A percentile compares a stretch with the other conserved stretches of the same genome.
These are phyloP conservation scores for Dactylellina parvicollis DNA, from an alignment of 2,329 filamentous ascomycete genomes.

Conservation along the genomic window DNA sequence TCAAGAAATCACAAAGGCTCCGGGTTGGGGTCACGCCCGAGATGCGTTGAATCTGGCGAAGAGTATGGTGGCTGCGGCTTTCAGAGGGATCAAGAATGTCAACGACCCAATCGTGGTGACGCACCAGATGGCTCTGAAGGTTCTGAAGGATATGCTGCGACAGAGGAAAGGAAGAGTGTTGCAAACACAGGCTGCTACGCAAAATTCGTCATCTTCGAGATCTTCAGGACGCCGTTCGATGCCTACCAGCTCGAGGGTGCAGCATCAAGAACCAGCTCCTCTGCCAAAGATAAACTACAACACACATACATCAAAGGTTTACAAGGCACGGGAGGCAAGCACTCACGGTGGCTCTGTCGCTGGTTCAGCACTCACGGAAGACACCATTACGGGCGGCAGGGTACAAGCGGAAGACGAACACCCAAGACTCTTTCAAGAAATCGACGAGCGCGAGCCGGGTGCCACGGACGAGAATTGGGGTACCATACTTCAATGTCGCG, in stretches of 20 bases:
- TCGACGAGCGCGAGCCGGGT: constrained; percentile 65
- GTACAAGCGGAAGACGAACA: not conserved
- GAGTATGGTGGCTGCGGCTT: constrained; percentile 55
- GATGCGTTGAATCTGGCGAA: constrained; percentile 43
- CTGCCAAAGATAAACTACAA: constrained; percentile 22
- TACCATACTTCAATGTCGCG: not conserved
- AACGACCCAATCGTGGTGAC: constrained; percentile 67
- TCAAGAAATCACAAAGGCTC: constrained; percentile 29
- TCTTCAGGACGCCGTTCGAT: not conserved
- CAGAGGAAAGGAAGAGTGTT: constrained; percentile 14
- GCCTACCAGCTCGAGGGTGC: not conserved
- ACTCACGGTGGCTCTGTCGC: constrained; percentile 2
- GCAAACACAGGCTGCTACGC: not conserved
- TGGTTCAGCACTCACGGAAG: not conserved
- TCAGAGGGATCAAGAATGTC: constrained; percentile 62
- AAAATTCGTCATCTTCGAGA: no score
- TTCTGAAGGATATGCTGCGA: constrained; percentile 60
- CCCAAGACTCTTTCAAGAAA: not conserved
- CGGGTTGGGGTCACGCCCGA: constrained; percentile 39
- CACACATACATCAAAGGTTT: not conserved
- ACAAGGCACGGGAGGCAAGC: constrained; percentile 13
- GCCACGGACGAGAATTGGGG: constrained; percentile 71
- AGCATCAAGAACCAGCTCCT: constrained; percentile 12
- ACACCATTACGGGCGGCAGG: not conserved
- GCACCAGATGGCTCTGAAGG: constrained; percentile 71